Conservation (phyloP, 371 early-diverging fungal species). For the Rhizopus arrhizus region DNA sequence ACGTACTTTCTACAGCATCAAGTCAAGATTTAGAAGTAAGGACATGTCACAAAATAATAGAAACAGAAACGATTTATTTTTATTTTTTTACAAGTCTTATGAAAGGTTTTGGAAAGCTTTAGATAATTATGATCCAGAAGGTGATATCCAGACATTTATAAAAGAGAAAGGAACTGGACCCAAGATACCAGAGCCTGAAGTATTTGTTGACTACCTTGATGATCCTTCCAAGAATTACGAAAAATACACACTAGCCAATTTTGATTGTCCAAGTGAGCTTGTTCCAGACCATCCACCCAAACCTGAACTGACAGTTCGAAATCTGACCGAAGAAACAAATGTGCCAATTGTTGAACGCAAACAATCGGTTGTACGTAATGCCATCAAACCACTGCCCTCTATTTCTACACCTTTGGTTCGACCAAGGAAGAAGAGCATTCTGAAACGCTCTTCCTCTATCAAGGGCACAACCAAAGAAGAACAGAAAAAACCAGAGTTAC, state of each 20-base stretch:
- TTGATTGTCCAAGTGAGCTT: conserved; percentile 20
- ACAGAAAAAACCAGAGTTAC: neutral
- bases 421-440: neutral
- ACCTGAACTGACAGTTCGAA: conserved; percentile 24
- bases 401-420: conserved; percentile 6
- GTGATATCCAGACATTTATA: conserved; percentile 75
- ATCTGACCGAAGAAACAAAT: conserved; percentile 14
- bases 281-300: conserved; percentile 12
- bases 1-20: conserved; percentile 79
- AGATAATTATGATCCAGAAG: conserved; percentile 70
- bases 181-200: conserved; percentile 49
- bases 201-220: conserved; percentile 47
- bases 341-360: neutral
- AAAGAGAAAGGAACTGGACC: conserved; percentile 77
- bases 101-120: conserved; percentile 72
- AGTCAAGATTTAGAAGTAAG: conserved; percentile 86
- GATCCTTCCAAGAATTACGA: conserved; percentile 50
- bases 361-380: conserved; percentile 17
- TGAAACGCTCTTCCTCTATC: neutral
- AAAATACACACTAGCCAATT: conserved; percentile 37
- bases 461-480: neutral
- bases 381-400: conserved; percentile 25
- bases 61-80: neutral
- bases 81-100: conserved; percentile 55
- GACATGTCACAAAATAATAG: neutral